Evolutionary conservation across 495 filamentous ascomycete genomes (phyloP).

Genomic region (Neurospora cerealis): DNA sequence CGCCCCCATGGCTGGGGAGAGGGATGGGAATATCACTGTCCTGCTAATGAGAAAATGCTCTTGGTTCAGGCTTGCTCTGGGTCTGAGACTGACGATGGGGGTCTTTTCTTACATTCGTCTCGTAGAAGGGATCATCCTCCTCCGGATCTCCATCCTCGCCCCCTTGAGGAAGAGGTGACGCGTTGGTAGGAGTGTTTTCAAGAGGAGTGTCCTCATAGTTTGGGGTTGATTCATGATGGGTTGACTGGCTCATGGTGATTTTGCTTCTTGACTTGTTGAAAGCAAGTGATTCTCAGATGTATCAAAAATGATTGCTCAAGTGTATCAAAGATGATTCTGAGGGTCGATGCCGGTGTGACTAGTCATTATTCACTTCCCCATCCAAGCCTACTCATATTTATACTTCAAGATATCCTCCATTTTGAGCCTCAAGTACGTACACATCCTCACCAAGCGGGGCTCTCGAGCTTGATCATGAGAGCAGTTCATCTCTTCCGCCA

Average conservation of each 20-base stretch:
- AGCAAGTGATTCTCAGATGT: background rate
- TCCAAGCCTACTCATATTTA: background rate
- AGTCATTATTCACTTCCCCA: background rate
- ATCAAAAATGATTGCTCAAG: background rate
- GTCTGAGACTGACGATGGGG: background rate
- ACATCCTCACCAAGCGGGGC: background rate
- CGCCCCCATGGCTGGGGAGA: background rate
- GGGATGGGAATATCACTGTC: background rate
- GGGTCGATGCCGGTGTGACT: background rate
- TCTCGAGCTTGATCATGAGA: background rate
- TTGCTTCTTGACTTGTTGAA: background rate
- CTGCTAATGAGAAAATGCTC: background rate
- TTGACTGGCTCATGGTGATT: background rate
- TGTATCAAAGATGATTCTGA: background rate
- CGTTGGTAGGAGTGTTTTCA: background rate
- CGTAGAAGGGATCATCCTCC: background rate
- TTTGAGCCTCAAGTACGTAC: background rate
- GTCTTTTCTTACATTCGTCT: background rate
- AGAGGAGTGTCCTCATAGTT: background rate
- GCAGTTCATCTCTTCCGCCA: background rate
- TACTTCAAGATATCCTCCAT: background rate
- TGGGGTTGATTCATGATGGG: background rate
- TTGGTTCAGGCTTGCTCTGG: background rate
- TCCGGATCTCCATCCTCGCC: too few relatives aligned
- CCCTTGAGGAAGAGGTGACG: too few relatives aligned